Evolutionary conservation across 257 asterid genomes (phyloP).

Genomic region (Fraxinus pennsylvanica): DNA sequence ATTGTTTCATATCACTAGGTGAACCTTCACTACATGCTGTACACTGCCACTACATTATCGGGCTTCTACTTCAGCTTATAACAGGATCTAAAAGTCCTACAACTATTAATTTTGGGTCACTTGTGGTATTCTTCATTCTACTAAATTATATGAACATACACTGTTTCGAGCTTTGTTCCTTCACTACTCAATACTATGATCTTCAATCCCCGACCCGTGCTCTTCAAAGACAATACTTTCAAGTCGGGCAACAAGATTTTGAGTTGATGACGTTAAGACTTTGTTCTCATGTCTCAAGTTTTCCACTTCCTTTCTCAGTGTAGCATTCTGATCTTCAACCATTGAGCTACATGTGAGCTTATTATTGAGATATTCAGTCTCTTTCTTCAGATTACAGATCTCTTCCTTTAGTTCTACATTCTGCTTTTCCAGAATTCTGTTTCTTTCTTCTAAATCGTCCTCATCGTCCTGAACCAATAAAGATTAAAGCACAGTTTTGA

Average conservation of each 20-base stretch:
- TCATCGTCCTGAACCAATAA: constrained; percentile 19
- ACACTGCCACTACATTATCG: neutral
- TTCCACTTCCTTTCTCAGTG: constrained; percentile 19
- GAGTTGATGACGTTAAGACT: constrained; percentile 3
- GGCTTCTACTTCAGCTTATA: neutral
- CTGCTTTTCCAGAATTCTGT: constrained; percentile 19
- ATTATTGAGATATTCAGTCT: constrained; percentile 10
- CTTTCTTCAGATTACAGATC: constrained; percentile 16
- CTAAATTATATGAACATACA: neutral
- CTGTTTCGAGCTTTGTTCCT: neutral
- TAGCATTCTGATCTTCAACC: constrained; percentile 20
- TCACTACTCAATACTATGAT: neutral
- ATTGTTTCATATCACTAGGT: neutral
- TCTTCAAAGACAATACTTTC: constrained; percentile 17
- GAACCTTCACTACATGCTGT: neutral
- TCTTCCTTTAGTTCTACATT: constrained; percentile 18
- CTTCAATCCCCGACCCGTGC: neutral
- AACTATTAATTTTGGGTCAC: neutral
- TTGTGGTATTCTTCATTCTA: neutral
- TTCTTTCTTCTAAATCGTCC: constrained; percentile 18
- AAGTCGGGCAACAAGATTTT: constrained; percentile 13
- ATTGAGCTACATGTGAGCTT: constrained; percentile 10
- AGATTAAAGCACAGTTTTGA: neutral
- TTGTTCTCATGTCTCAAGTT: constrained; percentile 20
- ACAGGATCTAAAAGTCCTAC: neutral